Evolutionary conservation across 305 asterid species (phyloP), one percentile per base, ranked within the genome.

Genomic region (Fraxinus sp.): DNA sequence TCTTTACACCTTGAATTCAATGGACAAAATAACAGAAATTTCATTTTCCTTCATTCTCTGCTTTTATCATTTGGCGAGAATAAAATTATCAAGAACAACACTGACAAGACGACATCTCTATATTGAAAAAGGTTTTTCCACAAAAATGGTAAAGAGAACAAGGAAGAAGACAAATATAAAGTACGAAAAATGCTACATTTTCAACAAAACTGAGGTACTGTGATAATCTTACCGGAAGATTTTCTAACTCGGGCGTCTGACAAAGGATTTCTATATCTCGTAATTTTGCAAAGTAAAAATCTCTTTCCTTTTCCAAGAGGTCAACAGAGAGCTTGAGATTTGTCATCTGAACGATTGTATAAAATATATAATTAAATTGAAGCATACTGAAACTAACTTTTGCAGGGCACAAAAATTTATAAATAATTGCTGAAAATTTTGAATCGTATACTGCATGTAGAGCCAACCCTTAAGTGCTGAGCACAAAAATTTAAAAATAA

Each of bases 201-300:
- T 11, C 3, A 5, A 46, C 18, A 46, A 46, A 46, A 46, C 55
- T 11, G 55, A 13, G n/a, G n/a, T 46, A 46, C 55, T 46, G 6
- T 11, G 79, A 72, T 80, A 75, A 80, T 62, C 90, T 84, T 89
- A 95, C 97, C 77, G 95, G 92, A 83, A 85, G 81, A 78, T 89
- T 81, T 86, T 91, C 97, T 76, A 92, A 32, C 77, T 91, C 90
- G 3, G 98, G 93, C 16, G 88, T 62, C 89, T 92, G 98, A 80
- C 97, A 96, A 78, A 96, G 94, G 66, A 96, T 89, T 88, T 96
- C 99, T 39, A 96, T 88, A 81, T 96, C 98, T 13, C 98, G 91
- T 72, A 96, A 77, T 85, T 93, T 96, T 20, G 91, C 91, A 77
- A 93, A 94, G 90, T 96, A 96, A 81, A 94, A 96, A 93, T 96